A percentile compares a stretch with the other conserved stretches of the same genome.
phyloP scores from a whole-genome alignment of 1,284 basidiomycete genomes.

The Heterobasidion annosum region DNA sequence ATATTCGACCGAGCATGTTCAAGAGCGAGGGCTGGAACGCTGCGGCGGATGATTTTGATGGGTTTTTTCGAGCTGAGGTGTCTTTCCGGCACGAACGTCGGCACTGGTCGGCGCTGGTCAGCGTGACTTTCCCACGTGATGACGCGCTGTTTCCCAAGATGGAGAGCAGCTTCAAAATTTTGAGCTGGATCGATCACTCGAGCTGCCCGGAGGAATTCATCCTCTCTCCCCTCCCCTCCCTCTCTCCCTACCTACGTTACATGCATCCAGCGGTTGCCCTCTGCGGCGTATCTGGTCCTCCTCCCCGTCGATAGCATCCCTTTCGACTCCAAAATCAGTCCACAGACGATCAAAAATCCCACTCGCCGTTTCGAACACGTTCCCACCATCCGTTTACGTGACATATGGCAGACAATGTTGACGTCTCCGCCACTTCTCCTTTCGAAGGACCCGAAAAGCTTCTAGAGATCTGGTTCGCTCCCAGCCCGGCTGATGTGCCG shows the following conservation, averaged over 20 bases:
- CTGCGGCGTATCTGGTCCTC: constrained; percentile 27
- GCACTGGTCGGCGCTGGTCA: not conserved
- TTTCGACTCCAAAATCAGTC: constrained; percentile 5
- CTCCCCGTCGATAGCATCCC: constrained; percentile 47
- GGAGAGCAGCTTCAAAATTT: not conserved
- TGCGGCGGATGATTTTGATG: too few relatives aligned
- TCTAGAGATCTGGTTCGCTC: constrained; percentile 96
- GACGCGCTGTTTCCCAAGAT: not conserved
- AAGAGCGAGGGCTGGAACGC: not conserved
- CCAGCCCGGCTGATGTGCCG: constrained; percentile 55
- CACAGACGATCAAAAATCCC: not conserved
- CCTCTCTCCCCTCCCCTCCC: constrained; percentile 3
- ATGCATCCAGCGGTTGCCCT: constrained; percentile 48
- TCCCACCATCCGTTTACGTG: not conserved
- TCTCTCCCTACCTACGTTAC: constrained; percentile 26
- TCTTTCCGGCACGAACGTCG: not conserved
- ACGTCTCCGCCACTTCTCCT: constrained; percentile 35
- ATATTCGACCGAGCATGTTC: constrained; percentile 8
- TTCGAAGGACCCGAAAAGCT: constrained; percentile 95
- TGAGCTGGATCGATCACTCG: not conserved
- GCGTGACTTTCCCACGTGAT: not conserved
- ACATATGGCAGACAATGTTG: constrained; percentile 25
- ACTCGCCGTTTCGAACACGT: constrained; percentile 1
- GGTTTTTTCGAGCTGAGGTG: not conserved
- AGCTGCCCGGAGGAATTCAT: not conserved